Conservation (phyloP, 1,284 basidiomycete species). For the Trichosporon coremiiforme region DNA sequence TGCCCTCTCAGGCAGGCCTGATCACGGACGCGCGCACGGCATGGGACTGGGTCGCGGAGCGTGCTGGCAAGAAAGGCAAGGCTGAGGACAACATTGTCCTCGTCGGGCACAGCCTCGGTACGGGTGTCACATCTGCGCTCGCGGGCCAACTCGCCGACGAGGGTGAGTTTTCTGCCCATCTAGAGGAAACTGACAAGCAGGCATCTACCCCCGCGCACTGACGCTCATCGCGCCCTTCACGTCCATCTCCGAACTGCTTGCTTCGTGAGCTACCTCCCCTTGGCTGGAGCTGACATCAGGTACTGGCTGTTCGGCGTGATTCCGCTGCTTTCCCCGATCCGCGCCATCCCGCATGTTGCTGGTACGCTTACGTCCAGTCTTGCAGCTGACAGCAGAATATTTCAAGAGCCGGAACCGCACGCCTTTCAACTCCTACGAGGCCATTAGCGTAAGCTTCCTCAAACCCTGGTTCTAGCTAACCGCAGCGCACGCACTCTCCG, state of each 20-base stretch:
- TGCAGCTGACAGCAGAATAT: constrained; percentile 36
- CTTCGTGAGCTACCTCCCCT: constrained; percentile 38
- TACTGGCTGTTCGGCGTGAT: constrained; percentile 45
- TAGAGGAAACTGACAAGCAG: constrained; percentile 30
- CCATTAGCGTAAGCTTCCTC: constrained; percentile 40
- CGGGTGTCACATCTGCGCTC: constrained; percentile 69
- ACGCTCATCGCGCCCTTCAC: constrained; percentile 53
- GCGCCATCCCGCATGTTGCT: constrained; percentile 34
- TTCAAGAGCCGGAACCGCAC: constrained; percentile 37
- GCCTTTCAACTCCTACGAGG: constrained; percentile 42
- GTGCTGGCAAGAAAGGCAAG: constrained; percentile 21
- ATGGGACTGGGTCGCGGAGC: constrained; percentile 71
- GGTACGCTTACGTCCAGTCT: too few relatives aligned
- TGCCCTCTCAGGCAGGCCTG: constrained; percentile 74
- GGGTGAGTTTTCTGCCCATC: too few relatives aligned
- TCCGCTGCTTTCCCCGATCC: constrained; percentile 45
- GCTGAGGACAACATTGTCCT: constrained; percentile 46
- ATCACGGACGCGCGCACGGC: constrained; percentile 73
- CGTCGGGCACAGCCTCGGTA: constrained; percentile 80
- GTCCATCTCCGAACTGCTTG: constrained; percentile 43
- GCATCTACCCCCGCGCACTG: constrained; percentile 42
- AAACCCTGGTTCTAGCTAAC: neutral
- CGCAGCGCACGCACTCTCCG: constrained; percentile 64
- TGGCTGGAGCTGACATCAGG: constrained; percentile 27
- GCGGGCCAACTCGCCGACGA: constrained; percentile 43